Base-by-base conservation (phyloP, 352 stramenopile genomes). In the Pilasporangium apinafurcum region DNA sequence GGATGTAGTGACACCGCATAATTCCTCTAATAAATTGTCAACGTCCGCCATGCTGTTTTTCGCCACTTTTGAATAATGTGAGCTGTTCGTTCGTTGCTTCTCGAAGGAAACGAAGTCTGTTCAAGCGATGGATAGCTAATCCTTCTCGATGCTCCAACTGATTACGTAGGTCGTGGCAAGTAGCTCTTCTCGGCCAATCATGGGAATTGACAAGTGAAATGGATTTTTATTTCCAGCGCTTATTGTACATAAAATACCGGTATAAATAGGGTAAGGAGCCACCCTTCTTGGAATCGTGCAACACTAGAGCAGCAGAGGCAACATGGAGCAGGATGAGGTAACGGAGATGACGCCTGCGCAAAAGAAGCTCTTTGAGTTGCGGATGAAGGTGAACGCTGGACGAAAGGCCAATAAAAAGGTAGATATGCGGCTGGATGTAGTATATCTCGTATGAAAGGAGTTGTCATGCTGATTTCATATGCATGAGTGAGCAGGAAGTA, bases 331-430 rank as follows among this genome's bases (percentile, higher is more conserved):
- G 37, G 55, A 73, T 12, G 44, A 62, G 18, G 38, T 81, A 37
- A 62, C 66, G 48, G 56, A 62, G 20, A 86, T 89, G 76, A 88
- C 76, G 48, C 72, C 76, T 17, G 77, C 74, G 45, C 74, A 92
- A 52, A 66, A 53, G 32, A 92, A 88, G 59, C 70, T 92, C 46
- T 92, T 92, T 56, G 68, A 92, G 64, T 57, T 92, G 41, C 76
- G 79, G 30, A 92, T 92, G 79, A 86, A 88, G 52, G 76, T 89
- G 34, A 92, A 92, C 48, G 77, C 76, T 5, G 79, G 76, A 0
- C 56, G 79, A 31, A 89, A 89, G 48, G 74, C 76, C 10, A 88
- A 88, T 53, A 92, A 92, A 45, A 53, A 85, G 74, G 73, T 83
- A 22, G 7, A 51, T 34, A 29, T 14, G 30, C 20, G 8, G 5